Evolutionary conservation across 306 rosid species (phyloP), one percentile per base, ranked within the genome.

Genomic region (Crotalaria pallida): DNA sequence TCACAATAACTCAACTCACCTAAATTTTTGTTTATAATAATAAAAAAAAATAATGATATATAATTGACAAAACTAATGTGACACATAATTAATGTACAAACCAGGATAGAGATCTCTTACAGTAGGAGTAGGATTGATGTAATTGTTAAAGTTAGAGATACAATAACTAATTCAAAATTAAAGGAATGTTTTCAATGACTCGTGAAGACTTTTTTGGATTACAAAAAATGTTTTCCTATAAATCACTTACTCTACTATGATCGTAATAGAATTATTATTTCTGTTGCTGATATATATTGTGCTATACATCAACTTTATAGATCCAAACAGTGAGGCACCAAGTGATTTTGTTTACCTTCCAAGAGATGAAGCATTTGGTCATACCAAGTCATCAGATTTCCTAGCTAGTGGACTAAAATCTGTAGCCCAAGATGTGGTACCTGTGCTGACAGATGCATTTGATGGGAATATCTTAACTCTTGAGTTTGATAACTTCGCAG

Each of bases 321-420:
- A 85, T 84, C 89, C 86, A 0, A 75, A 61, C 1, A 11, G 19
- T 7, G 97, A 93, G 90, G 85, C 62, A 73, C 84, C 85, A 69
- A 75, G 86, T 1, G 84, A 75, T 10, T 13, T 4, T 55, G 63
- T 87, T 50, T 93, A 93, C 52, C 92, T 91, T 53, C 98, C 98
- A 12, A 85, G 94, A 74, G 96, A 90, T 18, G 98, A 92, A 67
- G 77, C 80, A 24, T 88, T 92, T 53, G 92, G 93, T 6, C 90
- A 88, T 73, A 43, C 88, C 70, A 93, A 93, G 79, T 56, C 90
- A 56, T 76, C 91, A 0, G 96, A 93, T 65, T 90, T 90, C 38
- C 74, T 93, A 10, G 67, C 77, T 15, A 77, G 81, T 65, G 77
- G 84, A 18, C 59, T 88, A 58, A 93, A 93, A 84, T 84, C 96